A percentile compares a stretch with the other conserved stretches of the same genome.
phyloP scores from a whole-genome alignment of 495 filamentous ascomycete species.

The Aspergillus ellipticus region DNA sequence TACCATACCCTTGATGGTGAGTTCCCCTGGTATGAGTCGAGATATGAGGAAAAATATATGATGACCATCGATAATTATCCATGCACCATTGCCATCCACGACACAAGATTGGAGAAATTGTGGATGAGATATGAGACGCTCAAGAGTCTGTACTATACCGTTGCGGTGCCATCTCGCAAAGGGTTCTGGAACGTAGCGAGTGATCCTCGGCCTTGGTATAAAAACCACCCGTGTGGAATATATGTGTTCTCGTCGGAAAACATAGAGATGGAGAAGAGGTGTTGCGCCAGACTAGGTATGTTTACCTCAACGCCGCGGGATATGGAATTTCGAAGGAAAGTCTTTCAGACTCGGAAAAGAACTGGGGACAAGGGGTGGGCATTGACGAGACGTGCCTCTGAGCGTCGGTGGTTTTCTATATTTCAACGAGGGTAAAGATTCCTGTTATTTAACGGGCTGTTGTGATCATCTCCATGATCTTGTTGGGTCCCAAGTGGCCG shows the following conservation, averaged over 20 bases:
- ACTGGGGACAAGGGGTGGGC: too few relatives aligned
- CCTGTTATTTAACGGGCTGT: too few relatives aligned
- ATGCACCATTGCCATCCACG: neutral
- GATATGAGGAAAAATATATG: neutral
- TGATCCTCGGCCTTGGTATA: neutral
- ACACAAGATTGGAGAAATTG: neutral
- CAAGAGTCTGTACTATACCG: neutral
- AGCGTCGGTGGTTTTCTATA: too few relatives aligned
- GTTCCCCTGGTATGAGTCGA: neutral
- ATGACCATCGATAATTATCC: neutral
- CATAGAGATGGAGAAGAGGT: neutral
- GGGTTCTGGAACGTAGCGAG: neutral
- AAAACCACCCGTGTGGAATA: neutral
- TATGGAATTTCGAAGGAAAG: too few relatives aligned
- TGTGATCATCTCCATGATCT: too few relatives aligned
- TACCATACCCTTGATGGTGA: neutral
- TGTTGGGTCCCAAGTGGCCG: too few relatives aligned
- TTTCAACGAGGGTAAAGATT: too few relatives aligned
- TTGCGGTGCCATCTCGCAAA: neutral
- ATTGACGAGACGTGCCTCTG: too few relatives aligned
- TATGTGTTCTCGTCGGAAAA: neutral
- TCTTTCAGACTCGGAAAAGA: too few relatives aligned
- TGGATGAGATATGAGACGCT: neutral
- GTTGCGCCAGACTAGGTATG: too few relatives aligned
- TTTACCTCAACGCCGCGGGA: too few relatives aligned